Evolutionary conservation across 169 alveolate species (phyloP), one percentile per base, ranked within the genome.

Genomic region (Plasmodium ovale): DNA sequence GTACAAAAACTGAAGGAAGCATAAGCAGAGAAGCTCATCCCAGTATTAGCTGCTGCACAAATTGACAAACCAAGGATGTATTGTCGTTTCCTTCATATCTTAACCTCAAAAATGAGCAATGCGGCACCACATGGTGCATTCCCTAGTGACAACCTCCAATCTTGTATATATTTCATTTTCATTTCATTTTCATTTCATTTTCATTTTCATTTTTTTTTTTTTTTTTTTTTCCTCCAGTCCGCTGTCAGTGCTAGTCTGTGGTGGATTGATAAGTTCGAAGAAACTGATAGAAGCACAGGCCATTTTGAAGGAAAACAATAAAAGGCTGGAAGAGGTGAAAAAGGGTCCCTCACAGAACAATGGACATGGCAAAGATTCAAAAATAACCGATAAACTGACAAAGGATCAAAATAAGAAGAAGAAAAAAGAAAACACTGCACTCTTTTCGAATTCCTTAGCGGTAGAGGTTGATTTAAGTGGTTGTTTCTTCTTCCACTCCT

Each of bases 391-490:
- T 10, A 73, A 73, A 59, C 29, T 65, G 21, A 72, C 37, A 44
- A 82, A 82, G 62, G 74, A 82, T 9, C 29, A 82, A 49, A 82
- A 64, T 64, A 65, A 64, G n/a, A 82, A 65, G 6, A 49, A 19
- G 25, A 82, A 65, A 35, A 73, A 73, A 35, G 72, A 33, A 27
- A 82, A 65, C n/a, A 16, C 54, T 3, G 33, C 71, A 3, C 39
- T 82, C 9, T 53, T 82, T 58, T 82, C 90, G 14, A 69, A 70
- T 42, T 72, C 88, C 1, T 21, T 59, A 49, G 91, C 94, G 19
- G 60, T 89, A 33, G 94, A 89, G 65, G 87, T 89, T 3, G 94
- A 89, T 58, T 67, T 89, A 44, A 88, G 94, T 62, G 87, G 87
- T 12, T 72, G 87, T 7, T 89, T 89, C 56, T 88, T 84, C 44